These are phyloP conservation scores for Aureobasidium subglaciale DNA, from an alignment of 2,329 filamentous ascomycete species.

Conservation along the genomic window DNA sequence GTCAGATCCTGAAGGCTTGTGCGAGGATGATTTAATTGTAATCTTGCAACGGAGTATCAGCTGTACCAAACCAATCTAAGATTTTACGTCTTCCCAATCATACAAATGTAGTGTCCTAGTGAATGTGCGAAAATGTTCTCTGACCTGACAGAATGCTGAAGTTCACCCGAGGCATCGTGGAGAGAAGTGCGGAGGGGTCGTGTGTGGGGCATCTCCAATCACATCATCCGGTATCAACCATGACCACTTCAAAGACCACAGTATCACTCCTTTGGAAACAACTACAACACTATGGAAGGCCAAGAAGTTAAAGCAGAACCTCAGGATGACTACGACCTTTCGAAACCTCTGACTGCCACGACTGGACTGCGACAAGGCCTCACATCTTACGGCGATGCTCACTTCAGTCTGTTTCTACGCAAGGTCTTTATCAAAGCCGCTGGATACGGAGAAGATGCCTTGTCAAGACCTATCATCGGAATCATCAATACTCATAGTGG, in stretches of 20 bases:
- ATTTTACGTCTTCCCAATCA: too few relatives aligned
- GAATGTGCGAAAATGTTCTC: too few relatives aligned
- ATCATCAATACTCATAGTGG: conserved; percentile 67
- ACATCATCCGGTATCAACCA: not conserved
- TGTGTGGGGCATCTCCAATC: not conserved
- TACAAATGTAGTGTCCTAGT: too few relatives aligned
- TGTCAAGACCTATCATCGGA: conserved; percentile 64
- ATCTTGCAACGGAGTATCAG: too few relatives aligned
- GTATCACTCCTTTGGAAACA: not conserved
- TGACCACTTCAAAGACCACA: not conserved
- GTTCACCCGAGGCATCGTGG: not conserved
- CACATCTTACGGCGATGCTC: conserved; percentile 63
- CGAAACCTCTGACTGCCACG: conserved; percentile 43
- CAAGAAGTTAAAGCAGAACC: not conserved
- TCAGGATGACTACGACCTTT: conserved; percentile 51
- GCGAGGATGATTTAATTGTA: too few relatives aligned
- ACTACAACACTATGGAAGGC: not conserved
- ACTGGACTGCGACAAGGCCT: conserved; percentile 57
- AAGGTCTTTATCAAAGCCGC: conserved; percentile 74
- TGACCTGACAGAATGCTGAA: not conserved
- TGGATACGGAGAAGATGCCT: conserved; percentile 64
- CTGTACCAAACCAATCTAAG: too few relatives aligned
- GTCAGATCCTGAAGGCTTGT: too few relatives aligned
- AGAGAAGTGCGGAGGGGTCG: conserved; percentile 7
- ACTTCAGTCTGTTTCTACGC: conserved; percentile 67